phyloP scores from a whole-genome alignment of 2,329 filamentous ascomycete genomes.

The Dactylellina leptospora region DNA sequence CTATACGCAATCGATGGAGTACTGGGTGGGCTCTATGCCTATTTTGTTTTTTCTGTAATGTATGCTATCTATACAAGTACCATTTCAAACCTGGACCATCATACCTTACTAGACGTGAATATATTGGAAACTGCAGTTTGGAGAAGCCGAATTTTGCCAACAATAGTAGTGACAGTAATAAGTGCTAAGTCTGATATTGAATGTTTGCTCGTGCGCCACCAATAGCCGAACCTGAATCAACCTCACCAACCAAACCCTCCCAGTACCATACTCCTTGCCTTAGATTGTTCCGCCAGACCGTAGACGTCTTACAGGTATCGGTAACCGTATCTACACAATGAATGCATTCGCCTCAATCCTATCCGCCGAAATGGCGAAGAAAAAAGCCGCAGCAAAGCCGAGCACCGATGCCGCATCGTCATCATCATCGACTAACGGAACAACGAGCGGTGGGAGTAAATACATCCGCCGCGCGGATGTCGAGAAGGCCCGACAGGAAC shows the following conservation, averaged over 20 bases:
- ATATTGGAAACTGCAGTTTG: no score
- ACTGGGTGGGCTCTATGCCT: conserved; percentile 10
- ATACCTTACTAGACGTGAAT: no score
- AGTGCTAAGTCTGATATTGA: no score
- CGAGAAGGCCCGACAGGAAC: conserved; percentile 80
- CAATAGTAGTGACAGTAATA: no score
- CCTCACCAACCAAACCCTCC: not conserved
- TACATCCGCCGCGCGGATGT: conserved; percentile 85
- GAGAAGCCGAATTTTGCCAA: no score
- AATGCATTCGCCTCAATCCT: conserved; percentile 89
- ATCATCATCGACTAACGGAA: conserved; percentile 43
- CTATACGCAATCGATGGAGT: conserved; percentile 16
- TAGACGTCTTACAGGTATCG: no score
- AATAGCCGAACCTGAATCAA: no score
- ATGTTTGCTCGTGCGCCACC: no score
- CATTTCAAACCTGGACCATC: no score
- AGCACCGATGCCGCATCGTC: conserved; percentile 56
- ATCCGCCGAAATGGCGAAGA: conserved; percentile 84
- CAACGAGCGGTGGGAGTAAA: conserved; percentile 67
- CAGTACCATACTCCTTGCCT: not conserved
- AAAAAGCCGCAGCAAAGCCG: conserved; percentile 69
- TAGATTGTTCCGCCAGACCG: not conserved
- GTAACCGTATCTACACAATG: no score
- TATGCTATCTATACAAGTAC: no score
- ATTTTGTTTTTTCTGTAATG: not conserved